Conservation (phyloP, 148 eudicot genomes). For the Fallopia convolvulus region DNA sequence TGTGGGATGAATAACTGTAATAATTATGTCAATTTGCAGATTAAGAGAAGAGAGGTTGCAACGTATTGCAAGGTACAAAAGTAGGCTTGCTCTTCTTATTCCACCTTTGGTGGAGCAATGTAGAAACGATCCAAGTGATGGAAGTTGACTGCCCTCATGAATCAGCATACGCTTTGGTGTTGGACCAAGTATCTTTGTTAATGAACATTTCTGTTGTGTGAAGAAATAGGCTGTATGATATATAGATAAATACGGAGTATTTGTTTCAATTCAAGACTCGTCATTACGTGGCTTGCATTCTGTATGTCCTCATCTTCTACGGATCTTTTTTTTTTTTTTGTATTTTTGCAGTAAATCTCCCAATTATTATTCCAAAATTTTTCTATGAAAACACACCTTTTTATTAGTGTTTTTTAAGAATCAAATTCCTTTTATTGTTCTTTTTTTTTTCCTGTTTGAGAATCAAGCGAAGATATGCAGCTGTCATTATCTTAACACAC, state of each 20-base stretch:
- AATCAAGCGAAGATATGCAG: neutral
- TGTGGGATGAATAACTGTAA: neutral
- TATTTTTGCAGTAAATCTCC: neutral
- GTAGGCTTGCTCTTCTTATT: slow-evolving; percentile 74
- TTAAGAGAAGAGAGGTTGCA: slow-evolving; percentile 64
- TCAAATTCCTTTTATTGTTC: too few species aligned
- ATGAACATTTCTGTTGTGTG: neutral
- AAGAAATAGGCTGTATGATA: slow-evolving; percentile 1
- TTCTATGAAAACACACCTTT: too few species aligned
- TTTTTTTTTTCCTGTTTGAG: neutral
- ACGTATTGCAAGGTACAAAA: slow-evolving; percentile 68
- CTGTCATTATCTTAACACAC: neutral
- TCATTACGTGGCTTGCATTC: neutral
- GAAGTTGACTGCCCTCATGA: slow-evolving; percentile 19
- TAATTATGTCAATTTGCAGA: slow-evolving; percentile 26
- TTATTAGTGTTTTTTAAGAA: too few species aligned
- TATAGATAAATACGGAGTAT: neutral
- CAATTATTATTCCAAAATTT: too few species aligned
- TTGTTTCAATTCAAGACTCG: neutral
- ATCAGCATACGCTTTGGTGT: neutral
- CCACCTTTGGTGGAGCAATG: slow-evolving; percentile 56
- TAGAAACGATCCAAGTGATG: slow-evolving; percentile 40
- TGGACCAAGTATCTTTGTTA: neutral
- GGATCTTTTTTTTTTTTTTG: neutral
- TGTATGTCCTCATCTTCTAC: neutral